Conservation (phyloP, 805 yeast species). For the Candida fluviatilis region DNA sequence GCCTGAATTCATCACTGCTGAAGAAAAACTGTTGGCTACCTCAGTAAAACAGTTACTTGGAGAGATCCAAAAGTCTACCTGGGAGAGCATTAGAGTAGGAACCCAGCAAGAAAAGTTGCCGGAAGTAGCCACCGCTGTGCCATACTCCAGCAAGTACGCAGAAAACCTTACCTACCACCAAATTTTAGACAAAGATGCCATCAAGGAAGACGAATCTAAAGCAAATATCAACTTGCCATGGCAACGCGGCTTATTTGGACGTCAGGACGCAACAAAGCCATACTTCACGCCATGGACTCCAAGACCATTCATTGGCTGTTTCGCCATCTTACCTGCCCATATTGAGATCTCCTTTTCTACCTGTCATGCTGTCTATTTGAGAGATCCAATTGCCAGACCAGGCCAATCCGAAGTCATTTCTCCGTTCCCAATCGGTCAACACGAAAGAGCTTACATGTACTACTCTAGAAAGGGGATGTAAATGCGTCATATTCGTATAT, state of each 20-base stretch:
- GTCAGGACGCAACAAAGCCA: slow-evolving; percentile 68
- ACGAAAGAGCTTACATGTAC: slow-evolving; percentile 93
- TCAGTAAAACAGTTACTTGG: slow-evolving; percentile 31
- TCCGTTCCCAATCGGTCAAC: slow-evolving; percentile 77
- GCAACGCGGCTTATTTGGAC: slow-evolving; percentile 77
- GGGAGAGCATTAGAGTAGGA: slow-evolving; percentile 27
- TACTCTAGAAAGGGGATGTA: slow-evolving; percentile 70
- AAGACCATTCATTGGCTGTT: slow-evolving; percentile 88
- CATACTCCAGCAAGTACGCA: slow-evolving; percentile 26
- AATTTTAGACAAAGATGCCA: slow-evolving; percentile 39
- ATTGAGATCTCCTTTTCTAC: slow-evolving; percentile 85
- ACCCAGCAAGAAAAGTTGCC: slow-evolving; percentile 25
- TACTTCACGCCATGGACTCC: slow-evolving; percentile 98
- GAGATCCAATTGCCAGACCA: slow-evolving; percentile 96
- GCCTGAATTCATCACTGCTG: slow-evolving; percentile 26
- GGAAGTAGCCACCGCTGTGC: slow-evolving; percentile 21
- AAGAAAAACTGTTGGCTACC: slow-evolving; percentile 29
- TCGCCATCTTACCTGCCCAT: slow-evolving; percentile 89
- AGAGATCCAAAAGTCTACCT: slow-evolving; percentile 31
- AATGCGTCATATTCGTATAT: slow-evolving; percentile 1
- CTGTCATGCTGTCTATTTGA: slow-evolving; percentile 93
- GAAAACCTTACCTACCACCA: slow-evolving; percentile 27
- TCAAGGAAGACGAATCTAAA: slow-evolving; percentile 47
- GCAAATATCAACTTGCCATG: slow-evolving; percentile 65
- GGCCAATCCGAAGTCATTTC: slow-evolving; percentile 94